Conservation (phyloP, 2,329 filamentous ascomycete genomes). For the Chaetothyriales sp. region DNA sequence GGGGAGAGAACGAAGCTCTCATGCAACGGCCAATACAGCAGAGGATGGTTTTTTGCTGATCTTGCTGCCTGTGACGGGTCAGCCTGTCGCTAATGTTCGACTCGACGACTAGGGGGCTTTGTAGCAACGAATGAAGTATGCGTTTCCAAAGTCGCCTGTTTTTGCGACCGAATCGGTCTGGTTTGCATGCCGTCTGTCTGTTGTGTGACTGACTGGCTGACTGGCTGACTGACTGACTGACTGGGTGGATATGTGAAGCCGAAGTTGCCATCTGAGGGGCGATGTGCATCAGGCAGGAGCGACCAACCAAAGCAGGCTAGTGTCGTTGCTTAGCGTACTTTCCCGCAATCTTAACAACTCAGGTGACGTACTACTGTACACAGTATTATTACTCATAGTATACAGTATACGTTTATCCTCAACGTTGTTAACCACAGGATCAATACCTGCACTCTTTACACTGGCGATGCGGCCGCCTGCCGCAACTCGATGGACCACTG, state of each 20-base stretch:
- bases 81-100: not conserved
- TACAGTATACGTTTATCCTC: too few species aligned
- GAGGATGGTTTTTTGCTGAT: not conserved
- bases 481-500: not conserved
- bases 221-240: too few species aligned
- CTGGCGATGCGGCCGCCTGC: slow-evolving; percentile 1
- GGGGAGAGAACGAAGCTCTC: not conserved
- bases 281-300: not conserved
- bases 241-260: not conserved
- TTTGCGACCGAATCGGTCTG: not conserved
- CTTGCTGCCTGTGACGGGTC: not conserved
- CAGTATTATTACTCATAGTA: too few species aligned
- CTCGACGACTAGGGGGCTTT: not conserved
- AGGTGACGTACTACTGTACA: too few species aligned
- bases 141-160: not conserved
- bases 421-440: too few species aligned
- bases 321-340: too few species aligned
- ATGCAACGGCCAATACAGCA: not conserved
- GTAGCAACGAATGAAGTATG: not conserved
- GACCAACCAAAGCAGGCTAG: not conserved
- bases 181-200: not conserved
- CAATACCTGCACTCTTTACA: not conserved
- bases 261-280: not conserved
- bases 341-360: not conserved
- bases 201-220: not conserved